A percentile compares a stretch with the other conserved stretches of the same genome.
Conservation (phyloP, 257 asterid species). For the Leonotis leonurus region DNA sequence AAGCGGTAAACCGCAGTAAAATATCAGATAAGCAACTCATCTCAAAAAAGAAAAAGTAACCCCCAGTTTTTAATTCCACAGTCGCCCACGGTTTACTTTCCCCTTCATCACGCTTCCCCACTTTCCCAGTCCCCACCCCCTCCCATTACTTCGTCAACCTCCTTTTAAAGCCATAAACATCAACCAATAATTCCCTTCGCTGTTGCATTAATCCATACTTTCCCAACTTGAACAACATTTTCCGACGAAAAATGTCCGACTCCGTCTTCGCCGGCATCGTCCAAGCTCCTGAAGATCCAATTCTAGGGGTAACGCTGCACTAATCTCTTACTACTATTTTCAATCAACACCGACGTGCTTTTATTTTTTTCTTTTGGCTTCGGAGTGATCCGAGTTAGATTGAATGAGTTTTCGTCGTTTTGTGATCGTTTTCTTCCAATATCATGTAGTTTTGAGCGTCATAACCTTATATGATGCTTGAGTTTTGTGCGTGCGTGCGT, state of each 20-base stretch:
- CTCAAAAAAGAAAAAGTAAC: background rate
- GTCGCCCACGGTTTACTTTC: slow-evolving; percentile 19
- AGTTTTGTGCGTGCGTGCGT: background rate
- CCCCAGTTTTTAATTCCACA: background rate
- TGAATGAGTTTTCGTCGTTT: background rate
- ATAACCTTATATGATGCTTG: background rate
- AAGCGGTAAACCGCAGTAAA: no score
- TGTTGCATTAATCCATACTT: background rate
- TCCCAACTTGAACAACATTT: background rate
- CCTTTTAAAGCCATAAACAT: background rate
- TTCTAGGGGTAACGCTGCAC: slow-evolving; percentile 45
- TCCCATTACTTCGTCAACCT: background rate
- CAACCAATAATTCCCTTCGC: background rate
- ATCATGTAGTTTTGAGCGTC: background rate
- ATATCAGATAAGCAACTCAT: no score
- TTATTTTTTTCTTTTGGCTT: background rate
- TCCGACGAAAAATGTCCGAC: slow-evolving; percentile 21
- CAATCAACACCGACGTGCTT: background rate
- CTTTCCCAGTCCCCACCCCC: background rate
- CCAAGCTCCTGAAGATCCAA: slow-evolving; percentile 82
- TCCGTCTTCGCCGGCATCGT: slow-evolving; percentile 57
- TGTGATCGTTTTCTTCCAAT: background rate
- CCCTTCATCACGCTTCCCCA: slow-evolving; percentile 21
- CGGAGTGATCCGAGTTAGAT: background rate
- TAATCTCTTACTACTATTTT: background rate